Percentiles rank a stretch among this genome's conserved stretches.
phyloP scores from a whole-genome alignment of 306 rosid genomes.

The Lupinus albus region DNA sequence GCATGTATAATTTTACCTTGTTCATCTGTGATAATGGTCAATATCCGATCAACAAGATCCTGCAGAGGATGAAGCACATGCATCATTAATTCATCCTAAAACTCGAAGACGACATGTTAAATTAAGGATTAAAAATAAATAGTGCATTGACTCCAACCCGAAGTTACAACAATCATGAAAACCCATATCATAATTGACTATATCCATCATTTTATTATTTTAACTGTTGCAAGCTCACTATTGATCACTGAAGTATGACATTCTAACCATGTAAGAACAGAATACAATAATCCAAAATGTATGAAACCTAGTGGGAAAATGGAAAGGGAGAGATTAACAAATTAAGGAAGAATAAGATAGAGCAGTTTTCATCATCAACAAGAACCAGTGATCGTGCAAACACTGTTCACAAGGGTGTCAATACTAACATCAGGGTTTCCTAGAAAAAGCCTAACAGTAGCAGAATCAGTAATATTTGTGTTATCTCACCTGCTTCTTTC shows the following conservation, averaged over 20 bases:
- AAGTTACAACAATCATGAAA: conserved; percentile 11
- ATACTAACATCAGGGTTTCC: conserved; percentile 19
- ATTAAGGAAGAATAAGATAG: conserved; percentile 26
- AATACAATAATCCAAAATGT: conserved; percentile 4
- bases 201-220: background rate
- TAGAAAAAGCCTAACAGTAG: background rate
- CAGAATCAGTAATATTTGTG: conserved; percentile 29
- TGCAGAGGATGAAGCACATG: conserved; percentile 43
- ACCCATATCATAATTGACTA: background rate
- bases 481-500: conserved; percentile 89
- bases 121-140: conserved; percentile 15
- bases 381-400: conserved; percentile 27
- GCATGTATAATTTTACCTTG: conserved; percentile 60
- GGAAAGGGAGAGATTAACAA: background rate
- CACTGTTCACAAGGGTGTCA: background rate
- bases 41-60: conserved; percentile 89
- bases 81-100: conserved; percentile 33
- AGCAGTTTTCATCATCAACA: background rate
- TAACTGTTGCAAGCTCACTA: conserved; percentile 1
- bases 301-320: background rate
- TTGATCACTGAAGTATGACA: conserved; percentile 1
- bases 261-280: background rate
- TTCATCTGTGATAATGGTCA: conserved; percentile 70
- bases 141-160: conserved; percentile 10
- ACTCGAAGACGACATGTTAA: conserved; percentile 33